Conservation (phyloP, 371 early-diverging fungal species). For the Lichtheimia hyalospora region DNA sequence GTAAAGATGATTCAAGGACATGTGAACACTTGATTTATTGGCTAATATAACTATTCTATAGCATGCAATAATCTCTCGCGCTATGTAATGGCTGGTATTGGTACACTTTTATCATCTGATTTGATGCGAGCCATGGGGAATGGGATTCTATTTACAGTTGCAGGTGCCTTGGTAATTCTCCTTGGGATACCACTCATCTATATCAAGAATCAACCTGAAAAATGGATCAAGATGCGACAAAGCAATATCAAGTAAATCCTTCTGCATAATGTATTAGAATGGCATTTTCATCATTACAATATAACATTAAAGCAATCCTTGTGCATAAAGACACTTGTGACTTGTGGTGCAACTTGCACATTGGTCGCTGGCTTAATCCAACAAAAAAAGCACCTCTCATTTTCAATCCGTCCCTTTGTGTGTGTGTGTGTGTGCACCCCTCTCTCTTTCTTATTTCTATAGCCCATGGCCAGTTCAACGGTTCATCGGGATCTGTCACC, state of each 20-base stretch:
- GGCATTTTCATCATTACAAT: too few species aligned
- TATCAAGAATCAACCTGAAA: conserved; percentile 2
- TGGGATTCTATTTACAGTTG: conserved; percentile 32
- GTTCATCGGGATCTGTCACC: too few species aligned
- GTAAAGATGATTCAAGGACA: conserved; percentile 8
- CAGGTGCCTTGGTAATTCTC: conserved; percentile 16
- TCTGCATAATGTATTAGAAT: too few species aligned
- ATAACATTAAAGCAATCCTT: too few species aligned
- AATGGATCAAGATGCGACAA: conserved; percentile 1
- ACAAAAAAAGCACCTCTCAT: too few species aligned
- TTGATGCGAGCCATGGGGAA: conserved; percentile 27
- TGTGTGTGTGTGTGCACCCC: too few species aligned
- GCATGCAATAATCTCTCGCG: conserved; percentile 48
- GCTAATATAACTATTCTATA: background rate
- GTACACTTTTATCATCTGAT: conserved; percentile 36
- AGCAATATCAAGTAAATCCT: background rate
- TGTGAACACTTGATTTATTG: background rate
- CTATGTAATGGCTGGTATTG: conserved; percentile 40
- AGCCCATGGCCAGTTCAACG: too few species aligned
- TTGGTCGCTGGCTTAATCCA: too few species aligned
- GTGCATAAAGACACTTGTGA: too few species aligned
- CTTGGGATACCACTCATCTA: conserved; percentile 2
- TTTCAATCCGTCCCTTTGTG: too few species aligned
- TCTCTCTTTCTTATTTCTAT: too few species aligned
- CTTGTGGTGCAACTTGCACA: too few species aligned